These are phyloP conservation scores for Parietichytrium sp. DNA, from an alignment of 108 stramenopile species.

Conservation along the genomic window DNA sequence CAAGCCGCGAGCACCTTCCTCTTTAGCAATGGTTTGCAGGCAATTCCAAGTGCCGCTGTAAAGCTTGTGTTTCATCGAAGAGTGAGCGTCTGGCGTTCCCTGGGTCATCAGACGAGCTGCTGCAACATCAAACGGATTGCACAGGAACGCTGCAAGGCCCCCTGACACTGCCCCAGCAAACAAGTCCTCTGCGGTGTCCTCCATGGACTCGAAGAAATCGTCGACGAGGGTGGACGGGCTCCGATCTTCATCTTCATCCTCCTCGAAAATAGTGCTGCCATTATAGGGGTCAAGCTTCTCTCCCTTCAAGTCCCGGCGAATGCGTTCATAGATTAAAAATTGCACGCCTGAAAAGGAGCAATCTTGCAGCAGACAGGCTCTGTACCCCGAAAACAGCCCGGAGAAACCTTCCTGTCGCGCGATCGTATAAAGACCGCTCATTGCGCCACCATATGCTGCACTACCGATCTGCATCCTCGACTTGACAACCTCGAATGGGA, in stretches of 20 bases:
- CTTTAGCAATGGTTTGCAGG: not conserved
- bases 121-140: slow-evolving; percentile 42
- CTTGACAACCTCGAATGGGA: slow-evolving; percentile 43
- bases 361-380: slow-evolving; percentile 34
- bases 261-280: too few relatives aligned
- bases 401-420: not conserved
- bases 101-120: slow-evolving; percentile 41
- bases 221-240: not conserved
- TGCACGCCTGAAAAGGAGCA: not conserved
- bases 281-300: too few relatives aligned
- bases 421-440: slow-evolving; percentile 9
- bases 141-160: slow-evolving; percentile 14
- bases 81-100: not conserved
- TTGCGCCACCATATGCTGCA: not conserved
- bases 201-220: not conserved
- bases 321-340: slow-evolving; percentile 36
- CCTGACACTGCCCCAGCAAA: slow-evolving; percentile 34
- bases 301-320: slow-evolving; percentile 17
- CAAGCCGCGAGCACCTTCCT: not conserved
- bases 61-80: not conserved
- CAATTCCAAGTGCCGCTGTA: slow-evolving; percentile 6
- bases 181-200: slow-evolving; percentile 5
- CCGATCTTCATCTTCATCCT: too few relatives aligned
- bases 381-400: slow-evolving; percentile 29
- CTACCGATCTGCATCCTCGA: slow-evolving; percentile 38